A percentile compares a stretch with the other conserved stretches of the same genome.
Evolutionary conservation across 2,329 filamentous ascomycete genomes (phyloP).

Genomic region (Alternaria triticina): DNA sequence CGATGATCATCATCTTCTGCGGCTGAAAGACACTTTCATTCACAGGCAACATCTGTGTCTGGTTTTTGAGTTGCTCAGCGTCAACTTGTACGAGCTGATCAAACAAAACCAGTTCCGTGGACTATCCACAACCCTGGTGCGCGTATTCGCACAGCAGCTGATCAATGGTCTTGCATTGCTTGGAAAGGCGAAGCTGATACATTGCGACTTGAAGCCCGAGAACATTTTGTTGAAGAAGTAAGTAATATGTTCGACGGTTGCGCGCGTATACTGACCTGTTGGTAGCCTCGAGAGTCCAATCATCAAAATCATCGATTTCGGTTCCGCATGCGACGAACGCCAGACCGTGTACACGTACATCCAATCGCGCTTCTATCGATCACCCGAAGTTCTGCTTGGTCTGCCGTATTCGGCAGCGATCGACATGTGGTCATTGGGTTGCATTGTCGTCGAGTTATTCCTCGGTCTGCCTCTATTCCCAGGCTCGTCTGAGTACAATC

Average conservation of each 20-base stretch:
- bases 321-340: conserved; percentile 95
- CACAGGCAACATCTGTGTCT: conserved; percentile 96
- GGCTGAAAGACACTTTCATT: conserved; percentile 97
- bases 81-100: conserved; percentile 97
- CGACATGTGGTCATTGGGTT: conserved; percentile 99
- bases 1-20: conserved; percentile 93
- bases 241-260: conserved; percentile 28
- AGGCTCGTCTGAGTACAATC: conserved; percentile 97
- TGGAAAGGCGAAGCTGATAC: conserved; percentile 95
- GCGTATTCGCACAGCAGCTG: conserved; percentile 96
- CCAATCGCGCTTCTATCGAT: conserved; percentile 96
- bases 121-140: conserved; percentile 92
- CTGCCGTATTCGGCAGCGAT: conserved; percentile 97
- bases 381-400: conserved; percentile 93
- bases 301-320: conserved; percentile 99
- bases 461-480: conserved; percentile 93
- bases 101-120: conserved; percentile 99
- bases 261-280: conserved; percentile 15
- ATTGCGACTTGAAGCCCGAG: conserved; percentile 97
- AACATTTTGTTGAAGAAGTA: conserved; percentile 96
- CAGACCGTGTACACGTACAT: conserved; percentile 99
- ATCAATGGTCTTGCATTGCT: conserved; percentile 89
- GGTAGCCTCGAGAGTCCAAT: conserved; percentile 88
- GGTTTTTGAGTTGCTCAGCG: conserved; percentile 94
- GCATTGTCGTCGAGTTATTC: conserved; percentile 97